A percentile compares a stretch with the other conserved stretches of the same genome.
These are phyloP conservation scores for Boletus insuetus DNA, from an alignment of 768 basidiomycete genomes.

Conservation along the genomic window DNA sequence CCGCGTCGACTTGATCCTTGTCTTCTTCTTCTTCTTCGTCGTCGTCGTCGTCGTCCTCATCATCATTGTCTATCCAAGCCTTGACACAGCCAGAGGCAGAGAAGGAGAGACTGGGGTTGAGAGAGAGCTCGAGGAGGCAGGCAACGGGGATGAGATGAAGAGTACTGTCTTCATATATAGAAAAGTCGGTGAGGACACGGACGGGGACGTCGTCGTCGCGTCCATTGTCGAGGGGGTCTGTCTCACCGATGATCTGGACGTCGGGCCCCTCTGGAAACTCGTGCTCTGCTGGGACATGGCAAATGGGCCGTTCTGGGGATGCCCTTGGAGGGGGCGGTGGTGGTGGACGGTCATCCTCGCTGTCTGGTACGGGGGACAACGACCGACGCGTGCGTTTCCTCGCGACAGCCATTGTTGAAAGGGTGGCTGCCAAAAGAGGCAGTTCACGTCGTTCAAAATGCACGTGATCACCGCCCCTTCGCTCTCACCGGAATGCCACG, in stretches of 20 bases:
- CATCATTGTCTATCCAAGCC: conserved; percentile 35
- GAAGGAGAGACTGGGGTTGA: conserved; percentile 21
- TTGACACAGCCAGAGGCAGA: conserved; percentile 41
- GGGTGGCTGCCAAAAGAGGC: neutral
- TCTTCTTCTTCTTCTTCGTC: conserved; percentile 17
- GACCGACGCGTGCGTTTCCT: conserved; percentile 28
- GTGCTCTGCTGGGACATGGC: conserved; percentile 25
- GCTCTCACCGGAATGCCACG: conserved; percentile 7
- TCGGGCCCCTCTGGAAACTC: conserved; percentile 40
- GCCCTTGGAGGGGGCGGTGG: conserved; percentile 8
- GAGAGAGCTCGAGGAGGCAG: conserved; percentile 35
- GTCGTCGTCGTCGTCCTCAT: conserved; percentile 24
- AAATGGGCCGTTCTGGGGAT: conserved; percentile 7
- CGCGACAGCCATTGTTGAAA: conserved; percentile 18
- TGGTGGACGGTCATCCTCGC: conserved; percentile 11
- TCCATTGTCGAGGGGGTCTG: conserved; percentile 22
- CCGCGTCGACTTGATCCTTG: conserved; percentile 21
- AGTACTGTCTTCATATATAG: conserved; percentile 44
- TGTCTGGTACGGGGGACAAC: conserved; percentile 13
- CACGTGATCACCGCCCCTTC: conserved; percentile 12
- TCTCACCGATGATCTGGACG: conserved; percentile 45
- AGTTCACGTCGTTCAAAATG: neutral
- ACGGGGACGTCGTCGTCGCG: conserved; percentile 48
- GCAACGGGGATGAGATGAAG: conserved; percentile 40
- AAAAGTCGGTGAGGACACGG: conserved; percentile 52